phyloP scores from a whole-genome alignment of 192 early-diverging fungal genomes.

The Coemansia sp. region DNA sequence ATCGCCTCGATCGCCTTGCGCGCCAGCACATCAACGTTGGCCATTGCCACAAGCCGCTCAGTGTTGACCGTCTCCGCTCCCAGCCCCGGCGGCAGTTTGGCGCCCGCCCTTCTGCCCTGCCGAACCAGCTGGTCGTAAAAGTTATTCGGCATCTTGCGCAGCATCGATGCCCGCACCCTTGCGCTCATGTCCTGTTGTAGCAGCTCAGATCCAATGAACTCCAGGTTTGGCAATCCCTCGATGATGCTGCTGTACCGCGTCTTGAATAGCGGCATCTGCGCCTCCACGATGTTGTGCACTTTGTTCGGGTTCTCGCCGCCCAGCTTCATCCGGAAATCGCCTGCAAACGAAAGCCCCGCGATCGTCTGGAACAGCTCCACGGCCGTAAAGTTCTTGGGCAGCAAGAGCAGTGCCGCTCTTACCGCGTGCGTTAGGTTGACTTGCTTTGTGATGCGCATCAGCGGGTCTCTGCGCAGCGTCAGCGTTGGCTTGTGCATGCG shows the following conservation, averaged over 20 bases:
- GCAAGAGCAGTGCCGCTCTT: constrained; percentile 77
- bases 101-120: constrained; percentile 50
- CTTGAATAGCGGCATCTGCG: constrained; percentile 60
- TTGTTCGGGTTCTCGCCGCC: constrained; percentile 97
- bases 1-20: constrained; percentile 63
- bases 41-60: constrained; percentile 32
- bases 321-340: constrained; percentile 91
- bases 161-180: constrained; percentile 64
- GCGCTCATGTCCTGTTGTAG: constrained; percentile 68
- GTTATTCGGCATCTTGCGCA: constrained; percentile 81
- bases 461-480: constrained; percentile 48
- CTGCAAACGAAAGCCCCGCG: constrained; percentile 83
- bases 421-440: constrained; percentile 87
- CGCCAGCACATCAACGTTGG: constrained; percentile 38
- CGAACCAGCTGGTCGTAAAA: constrained; percentile 63
- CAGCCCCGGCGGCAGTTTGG: constrained; percentile 31
- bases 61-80: constrained; percentile 34
- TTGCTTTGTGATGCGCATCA: constrained; percentile 61
- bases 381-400: constrained; percentile 81
- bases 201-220: constrained; percentile 43
- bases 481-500: constrained; percentile 92
- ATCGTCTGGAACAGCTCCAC: constrained; percentile 81
- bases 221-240: constrained; percentile 52
- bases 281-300: constrained; percentile 89
- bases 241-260: constrained; percentile 53